Base-by-base conservation (phyloP, 1,284 basidiomycete genomes). In the Leccinum fuscescens region DNA sequence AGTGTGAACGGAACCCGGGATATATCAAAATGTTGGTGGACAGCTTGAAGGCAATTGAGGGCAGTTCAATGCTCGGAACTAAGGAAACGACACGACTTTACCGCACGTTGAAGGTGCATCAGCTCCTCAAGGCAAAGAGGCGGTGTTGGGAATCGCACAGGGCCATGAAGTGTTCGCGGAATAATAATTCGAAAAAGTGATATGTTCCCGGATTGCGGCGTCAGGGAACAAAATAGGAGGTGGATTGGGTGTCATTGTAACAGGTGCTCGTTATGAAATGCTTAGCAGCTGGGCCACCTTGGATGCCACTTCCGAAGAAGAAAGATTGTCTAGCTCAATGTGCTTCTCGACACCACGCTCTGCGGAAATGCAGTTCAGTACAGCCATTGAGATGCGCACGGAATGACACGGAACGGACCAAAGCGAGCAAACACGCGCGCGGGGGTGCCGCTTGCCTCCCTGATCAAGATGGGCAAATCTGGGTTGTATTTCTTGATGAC, bases 341-440 rank as follows among this genome's bases (percentile, higher is more conserved):
- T 92, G 87, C 71, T 83, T 88, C 77, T 93, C 92, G 29, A 88
- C 81, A 53, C 92, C 92, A 58, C 81, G 84, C 73, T 93, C 92
- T 92, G 55, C 58, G 60, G 42, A 56, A 46, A 58, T 33, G 35
- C 37, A 27, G 27, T 49, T 63, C 24, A 64, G 59, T 55, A 65
- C 61, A 64, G 64, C 63, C 65, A 59, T 56, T 33, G 22, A 56
- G 42, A 49, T 33, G 37, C 27, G 33, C 27, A 12, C 55, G 57
- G 48, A 63, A 59, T 53, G 57, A 56, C 53, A 66, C 60, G 62
- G 59, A 29, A 84, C 93, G 74, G 77, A 96, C 94, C 94, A 72
- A 94, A 96, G 71, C 94, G 82, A 51, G 92, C 94, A 80, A 96
- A 96, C 49, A 88, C 89, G 70, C 93, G 82, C 57, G 94, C 92